These are phyloP conservation scores for Beauveria australis DNA, from an alignment of 2,329 filamentous ascomycete genomes.

Conservation along the genomic window DNA sequence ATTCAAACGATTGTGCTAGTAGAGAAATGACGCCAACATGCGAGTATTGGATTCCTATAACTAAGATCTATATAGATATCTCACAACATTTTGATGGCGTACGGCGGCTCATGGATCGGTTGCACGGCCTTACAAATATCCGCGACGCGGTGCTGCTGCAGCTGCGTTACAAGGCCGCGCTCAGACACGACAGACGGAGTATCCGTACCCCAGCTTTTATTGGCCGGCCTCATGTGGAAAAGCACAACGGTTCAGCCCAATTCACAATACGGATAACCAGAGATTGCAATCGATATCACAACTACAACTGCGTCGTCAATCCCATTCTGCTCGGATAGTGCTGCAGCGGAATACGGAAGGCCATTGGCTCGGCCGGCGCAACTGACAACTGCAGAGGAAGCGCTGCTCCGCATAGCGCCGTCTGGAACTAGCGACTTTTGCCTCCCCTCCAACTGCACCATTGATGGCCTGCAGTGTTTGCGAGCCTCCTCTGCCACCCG, in stretches of 20 bases:
- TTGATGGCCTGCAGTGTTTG: neutral
- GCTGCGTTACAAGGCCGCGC: neutral
- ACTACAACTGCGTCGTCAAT: neutral
- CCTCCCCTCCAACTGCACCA: conserved; percentile 3
- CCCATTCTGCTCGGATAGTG: neutral
- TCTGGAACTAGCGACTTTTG: conserved; percentile 7
- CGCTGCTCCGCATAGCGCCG: conserved; percentile 7
- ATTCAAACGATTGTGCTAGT: too few relatives aligned
- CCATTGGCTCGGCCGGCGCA: neutral
- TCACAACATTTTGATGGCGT: neutral
- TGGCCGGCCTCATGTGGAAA: neutral
- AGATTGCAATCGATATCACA: neutral
- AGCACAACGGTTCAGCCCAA: neutral
- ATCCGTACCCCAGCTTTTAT: conserved; percentile 1
- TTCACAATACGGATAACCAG: neutral
- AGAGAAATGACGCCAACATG: neutral
- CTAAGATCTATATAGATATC: too few relatives aligned
- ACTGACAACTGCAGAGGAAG: neutral
- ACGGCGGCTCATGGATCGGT: neutral
- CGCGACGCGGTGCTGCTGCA: neutral
- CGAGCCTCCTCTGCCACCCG: neutral
- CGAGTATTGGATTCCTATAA: too few relatives aligned
- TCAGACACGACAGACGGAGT: neutral
- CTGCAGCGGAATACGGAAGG: neutral
- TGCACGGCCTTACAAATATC: conserved; percentile 10